Conservation (phyloP, 768 basidiomycete species). For the Mycena venus region DNA sequence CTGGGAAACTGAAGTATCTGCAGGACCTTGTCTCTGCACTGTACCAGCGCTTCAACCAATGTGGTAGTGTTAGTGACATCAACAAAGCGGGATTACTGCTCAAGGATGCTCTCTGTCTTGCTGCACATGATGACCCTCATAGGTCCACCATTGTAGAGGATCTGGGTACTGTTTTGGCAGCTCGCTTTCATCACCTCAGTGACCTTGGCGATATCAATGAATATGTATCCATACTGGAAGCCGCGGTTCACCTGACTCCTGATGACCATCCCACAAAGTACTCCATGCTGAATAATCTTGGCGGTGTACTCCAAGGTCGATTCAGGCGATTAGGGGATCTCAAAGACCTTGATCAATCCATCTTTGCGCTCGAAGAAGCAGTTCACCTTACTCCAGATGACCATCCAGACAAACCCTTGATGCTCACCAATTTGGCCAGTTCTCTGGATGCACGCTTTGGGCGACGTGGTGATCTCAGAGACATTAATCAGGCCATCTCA, state of each 20-base stretch:
- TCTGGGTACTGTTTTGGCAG: too few species aligned
- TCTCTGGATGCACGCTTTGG: constrained; percentile 12
- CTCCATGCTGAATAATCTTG: constrained; percentile 10
- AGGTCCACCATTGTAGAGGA: too few species aligned
- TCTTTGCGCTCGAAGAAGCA: too few species aligned
- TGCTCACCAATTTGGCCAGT: too few species aligned
- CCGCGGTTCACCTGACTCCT: background rate
- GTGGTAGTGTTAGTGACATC: too few species aligned
- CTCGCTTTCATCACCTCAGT: background rate
- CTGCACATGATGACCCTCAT: too few species aligned
- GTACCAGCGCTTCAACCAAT: constrained; percentile 1
- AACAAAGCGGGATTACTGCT: too few species aligned
- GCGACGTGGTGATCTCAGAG: background rate
- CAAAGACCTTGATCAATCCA: too few species aligned
- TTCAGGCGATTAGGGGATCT: constrained; percentile 9
- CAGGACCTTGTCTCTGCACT: background rate
- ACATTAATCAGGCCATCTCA: constrained; percentile 7
- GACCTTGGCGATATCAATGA: constrained; percentile 4
- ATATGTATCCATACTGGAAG: background rate
- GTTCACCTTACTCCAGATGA: too few species aligned
- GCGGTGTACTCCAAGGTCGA: background rate
- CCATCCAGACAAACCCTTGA: too few species aligned
- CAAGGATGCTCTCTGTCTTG: too few species aligned
- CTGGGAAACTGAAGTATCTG: background rate
- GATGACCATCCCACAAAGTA: background rate